Evolutionary conservation across 2,329 filamentous ascomycete genomes (phyloP), one percentile per base, ranked within the genome.

Genomic region (Colletotrichum sp.): DNA sequence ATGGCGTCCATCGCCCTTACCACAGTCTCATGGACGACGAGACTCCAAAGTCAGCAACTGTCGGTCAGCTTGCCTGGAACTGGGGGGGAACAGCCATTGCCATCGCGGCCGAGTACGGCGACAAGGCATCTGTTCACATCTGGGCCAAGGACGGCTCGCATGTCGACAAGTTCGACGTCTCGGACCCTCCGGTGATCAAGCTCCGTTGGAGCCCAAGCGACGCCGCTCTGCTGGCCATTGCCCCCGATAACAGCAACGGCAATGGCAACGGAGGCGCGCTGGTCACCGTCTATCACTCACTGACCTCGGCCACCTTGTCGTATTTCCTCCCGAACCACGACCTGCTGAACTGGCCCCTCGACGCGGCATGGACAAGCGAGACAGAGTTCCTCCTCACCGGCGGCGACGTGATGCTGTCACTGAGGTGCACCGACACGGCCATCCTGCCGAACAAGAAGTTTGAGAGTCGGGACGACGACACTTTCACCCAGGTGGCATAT

Each of bases 41-140:
- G 61, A 85, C 88, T 24, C 87, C 89, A n/a, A 83, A 84, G 64
- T 86, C 87, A 73, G 88, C 90, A 2, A 90, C 87, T 1, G 89
- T 92, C 34, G 91, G 90, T 16, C 89, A 91, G 65, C 86, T 93
- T 81, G 88, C 91, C 61, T 93, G 92, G 92, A 90, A 90, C 36
- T 87, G 85, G 48, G 88, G 91, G 78, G 92, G 92, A 30, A 84
- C 85, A 4, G 84, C 86, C 36, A 89, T 93, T 78, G 91, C 91
- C 9, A 82, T 93, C 12, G 90, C 91, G 32, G 90, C 89, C 18
- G 91, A 93, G 71, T 86, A 87, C 6, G 89, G 87, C 24, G 87
- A 86, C 48, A 89, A 89, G 64, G 88, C 89, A 4, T 85, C 85
- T 59, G 87, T 93, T 26, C 89, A 88, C 73, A 87, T 93, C 21